Evolutionary conservation across 345 rosid genomes (phyloP).

Genomic region (Brassica carinata): DNA sequence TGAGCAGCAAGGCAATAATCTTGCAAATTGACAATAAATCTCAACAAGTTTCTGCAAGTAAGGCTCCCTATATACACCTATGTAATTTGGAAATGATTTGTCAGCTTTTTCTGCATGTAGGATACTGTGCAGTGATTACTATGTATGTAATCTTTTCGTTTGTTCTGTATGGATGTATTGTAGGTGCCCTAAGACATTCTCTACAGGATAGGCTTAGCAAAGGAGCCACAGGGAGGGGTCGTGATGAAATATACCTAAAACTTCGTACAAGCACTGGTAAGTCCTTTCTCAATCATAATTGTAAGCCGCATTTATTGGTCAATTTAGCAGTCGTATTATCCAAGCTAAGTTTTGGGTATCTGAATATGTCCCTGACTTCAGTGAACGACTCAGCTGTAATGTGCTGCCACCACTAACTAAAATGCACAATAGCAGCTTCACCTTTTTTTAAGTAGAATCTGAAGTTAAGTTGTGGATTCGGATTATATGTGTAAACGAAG

Average conservation of each 20-base stretch:
- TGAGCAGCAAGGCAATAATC: slow-evolving; percentile 74
- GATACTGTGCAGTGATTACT: background rate
- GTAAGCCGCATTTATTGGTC: background rate
- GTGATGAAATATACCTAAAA: slow-evolving; percentile 86
- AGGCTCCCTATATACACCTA: slow-evolving; percentile 32
- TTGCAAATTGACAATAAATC: slow-evolving; percentile 88
- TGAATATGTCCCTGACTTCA: background rate
- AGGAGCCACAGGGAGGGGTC: slow-evolving; percentile 71
- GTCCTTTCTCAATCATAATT: slow-evolving; percentile 19
- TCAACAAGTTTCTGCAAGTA: slow-evolving; percentile 71
- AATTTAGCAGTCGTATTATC: background rate
- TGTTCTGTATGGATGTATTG: background rate
- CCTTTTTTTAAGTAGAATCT: background rate
- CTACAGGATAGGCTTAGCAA: slow-evolving; percentile 47
- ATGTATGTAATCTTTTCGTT: background rate
- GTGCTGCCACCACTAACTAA: background rate
- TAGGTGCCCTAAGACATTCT: background rate
- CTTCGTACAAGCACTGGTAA: slow-evolving; percentile 94
- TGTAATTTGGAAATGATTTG: slow-evolving; percentile 10
- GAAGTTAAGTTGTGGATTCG: slow-evolving; percentile 10
- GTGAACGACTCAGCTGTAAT: slow-evolving; percentile 17
- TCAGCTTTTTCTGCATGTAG: slow-evolving; percentile 13
- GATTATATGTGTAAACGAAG: background rate
- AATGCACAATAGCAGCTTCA: slow-evolving; percentile 6
- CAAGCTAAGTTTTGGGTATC: slow-evolving; percentile 4